These are phyloP conservation scores for Debaryomycetaceae sp. DNA, from an alignment of 1,139 yeast species.

Conservation along the genomic window DNA sequence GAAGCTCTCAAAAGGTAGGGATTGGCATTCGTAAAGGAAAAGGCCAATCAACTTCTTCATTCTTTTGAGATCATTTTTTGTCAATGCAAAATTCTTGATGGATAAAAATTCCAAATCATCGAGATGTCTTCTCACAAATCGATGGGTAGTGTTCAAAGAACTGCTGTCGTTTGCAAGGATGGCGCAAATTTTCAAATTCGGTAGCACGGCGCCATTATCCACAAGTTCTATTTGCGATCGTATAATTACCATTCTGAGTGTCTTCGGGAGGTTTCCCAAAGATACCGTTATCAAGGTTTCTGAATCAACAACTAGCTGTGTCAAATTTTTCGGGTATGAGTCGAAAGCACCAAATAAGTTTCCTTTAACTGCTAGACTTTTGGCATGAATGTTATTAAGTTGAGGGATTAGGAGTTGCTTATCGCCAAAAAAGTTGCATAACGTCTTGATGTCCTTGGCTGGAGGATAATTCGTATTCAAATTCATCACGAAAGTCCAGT, in stretches of 20 bases:
- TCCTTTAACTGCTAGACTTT: not conserved
- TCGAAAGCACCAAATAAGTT: not conserved
- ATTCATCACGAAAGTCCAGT: not conserved
- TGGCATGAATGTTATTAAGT: not conserved
- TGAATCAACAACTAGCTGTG: constrained; percentile 1
- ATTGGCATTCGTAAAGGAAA: not conserved
- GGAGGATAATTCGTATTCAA: not conserved
- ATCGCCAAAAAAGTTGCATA: not conserved
- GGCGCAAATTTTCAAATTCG: not conserved
- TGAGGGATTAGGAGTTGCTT: not conserved
- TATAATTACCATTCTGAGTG: not conserved
- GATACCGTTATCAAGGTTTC: not conserved
- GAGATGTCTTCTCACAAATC: not conserved
- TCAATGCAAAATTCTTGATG: not conserved
- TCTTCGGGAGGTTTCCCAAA: not conserved
- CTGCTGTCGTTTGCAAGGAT: not conserved
- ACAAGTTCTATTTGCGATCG: not conserved
- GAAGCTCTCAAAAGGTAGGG: not conserved
- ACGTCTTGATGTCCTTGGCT: not conserved
- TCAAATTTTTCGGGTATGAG: not conserved
- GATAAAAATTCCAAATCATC: not conserved
- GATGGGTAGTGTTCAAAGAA: not conserved
- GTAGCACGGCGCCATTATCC: not conserved
- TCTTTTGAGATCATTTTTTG: not conserved
- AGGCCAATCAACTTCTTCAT: not conserved